These are phyloP conservation scores for Collybia sp. DNA, from an alignment of 768 basidiomycete species.

Conservation along the genomic window DNA sequence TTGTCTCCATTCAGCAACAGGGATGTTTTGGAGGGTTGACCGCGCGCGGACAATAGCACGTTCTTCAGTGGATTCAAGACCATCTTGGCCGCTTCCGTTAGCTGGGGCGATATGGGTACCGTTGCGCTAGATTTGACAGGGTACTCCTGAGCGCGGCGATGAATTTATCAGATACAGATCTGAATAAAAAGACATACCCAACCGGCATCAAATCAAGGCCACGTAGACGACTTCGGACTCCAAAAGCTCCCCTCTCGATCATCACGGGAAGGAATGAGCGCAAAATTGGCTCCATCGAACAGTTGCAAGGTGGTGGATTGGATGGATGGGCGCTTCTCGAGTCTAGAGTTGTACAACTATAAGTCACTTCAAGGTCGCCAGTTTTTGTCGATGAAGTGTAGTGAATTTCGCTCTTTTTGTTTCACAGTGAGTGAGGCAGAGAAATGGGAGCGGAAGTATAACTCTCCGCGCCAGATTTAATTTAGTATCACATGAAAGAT, in stretches of 20 bases:
- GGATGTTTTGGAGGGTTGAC: slow-evolving; percentile 94
- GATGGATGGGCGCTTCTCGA: slow-evolving; percentile 82
- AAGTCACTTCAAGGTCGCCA: too few species aligned
- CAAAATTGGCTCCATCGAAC: slow-evolving; percentile 94
- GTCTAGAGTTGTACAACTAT: too few species aligned
- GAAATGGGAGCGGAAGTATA: too few species aligned
- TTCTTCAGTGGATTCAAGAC: slow-evolving; percentile 88
- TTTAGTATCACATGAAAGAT: too few species aligned
- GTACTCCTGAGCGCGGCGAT: slow-evolving; percentile 66
- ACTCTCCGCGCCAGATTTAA: too few species aligned
- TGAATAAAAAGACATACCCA: slow-evolving; percentile 58
- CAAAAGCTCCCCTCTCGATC: slow-evolving; percentile 97
- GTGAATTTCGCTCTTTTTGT: too few species aligned
- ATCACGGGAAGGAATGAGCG: slow-evolving; percentile 92
- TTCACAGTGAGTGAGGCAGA: too few species aligned
- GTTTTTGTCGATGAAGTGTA: too few species aligned
- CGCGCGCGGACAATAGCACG: slow-evolving; percentile 90
- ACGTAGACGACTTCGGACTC: slow-evolving; percentile 90
- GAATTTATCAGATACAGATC: slow-evolving; percentile 3
- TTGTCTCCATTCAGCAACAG: slow-evolving; percentile 96
- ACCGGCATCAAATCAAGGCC: slow-evolving; percentile 97
- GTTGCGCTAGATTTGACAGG: slow-evolving; percentile 93
- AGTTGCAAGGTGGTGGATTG: slow-evolving; percentile 92
- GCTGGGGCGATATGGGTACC: slow-evolving; percentile 90
- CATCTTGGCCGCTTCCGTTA: slow-evolving; percentile 92